A percentile compares a stretch with the other conserved stretches of the same genome.
phyloP scores from a whole-genome alignment of 768 basidiomycete genomes.

The Suillus discolor region DNA sequence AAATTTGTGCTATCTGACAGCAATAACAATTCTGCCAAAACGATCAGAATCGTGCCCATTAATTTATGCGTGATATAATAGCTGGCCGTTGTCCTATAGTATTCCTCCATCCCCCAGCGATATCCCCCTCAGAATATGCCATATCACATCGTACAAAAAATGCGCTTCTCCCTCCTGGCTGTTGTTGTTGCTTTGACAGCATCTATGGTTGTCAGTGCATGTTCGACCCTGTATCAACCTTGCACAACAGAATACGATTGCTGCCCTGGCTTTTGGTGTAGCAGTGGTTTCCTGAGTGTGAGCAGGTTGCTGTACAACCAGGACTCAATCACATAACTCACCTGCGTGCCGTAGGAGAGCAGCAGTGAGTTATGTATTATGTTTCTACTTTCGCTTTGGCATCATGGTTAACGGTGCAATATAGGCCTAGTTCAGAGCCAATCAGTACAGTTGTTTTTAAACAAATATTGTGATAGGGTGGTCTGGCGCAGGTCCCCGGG shows the following conservation, averaged over 20 bases:
- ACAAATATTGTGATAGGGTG: too few relatives aligned
- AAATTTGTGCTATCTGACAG: neutral
- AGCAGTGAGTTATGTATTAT: neutral
- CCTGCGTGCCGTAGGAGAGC: neutral
- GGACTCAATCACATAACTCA: neutral
- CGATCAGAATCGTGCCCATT: neutral
- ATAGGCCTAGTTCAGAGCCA: too few relatives aligned
- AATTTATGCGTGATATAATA: neutral
- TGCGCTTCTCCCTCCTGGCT: neutral
- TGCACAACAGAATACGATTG: neutral
- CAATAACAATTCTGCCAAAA: neutral
- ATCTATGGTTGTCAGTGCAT: neutral
- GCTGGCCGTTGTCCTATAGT: neutral
- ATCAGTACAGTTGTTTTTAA: too few relatives aligned
- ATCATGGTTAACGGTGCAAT: too few relatives aligned
- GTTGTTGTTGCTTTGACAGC: neutral
- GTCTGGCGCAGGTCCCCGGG: too few relatives aligned
- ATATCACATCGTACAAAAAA: neutral
- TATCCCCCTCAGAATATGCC: neutral
- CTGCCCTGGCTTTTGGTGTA: neutral
- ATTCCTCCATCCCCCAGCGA: too few relatives aligned
- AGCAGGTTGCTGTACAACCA: neutral
- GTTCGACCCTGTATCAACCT: neutral
- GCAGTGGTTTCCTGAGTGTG: neutral
- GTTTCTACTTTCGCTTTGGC: neutral